phyloP scores from a whole-genome alignment of 371 early-diverging fungal genomes.

The Mortierella sp. region DNA sequence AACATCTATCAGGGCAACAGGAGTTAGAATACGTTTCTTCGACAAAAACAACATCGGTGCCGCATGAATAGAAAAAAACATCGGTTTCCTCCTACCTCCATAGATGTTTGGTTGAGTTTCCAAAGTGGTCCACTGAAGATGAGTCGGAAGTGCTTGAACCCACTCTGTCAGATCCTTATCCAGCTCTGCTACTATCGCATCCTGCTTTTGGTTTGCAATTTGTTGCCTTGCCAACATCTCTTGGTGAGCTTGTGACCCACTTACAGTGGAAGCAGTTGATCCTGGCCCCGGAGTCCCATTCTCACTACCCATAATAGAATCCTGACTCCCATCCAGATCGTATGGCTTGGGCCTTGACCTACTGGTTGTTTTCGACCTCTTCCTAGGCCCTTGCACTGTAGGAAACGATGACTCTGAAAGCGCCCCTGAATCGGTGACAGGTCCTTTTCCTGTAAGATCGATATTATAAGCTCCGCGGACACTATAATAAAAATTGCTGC shows the following conservation, averaged over 20 bases:
- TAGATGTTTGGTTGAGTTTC: slow-evolving; percentile 7
- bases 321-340: not conserved
- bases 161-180: slow-evolving; percentile 18
- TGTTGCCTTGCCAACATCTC: slow-evolving; percentile 16
- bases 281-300: not conserved
- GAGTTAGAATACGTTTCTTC: too few relatives aligned
- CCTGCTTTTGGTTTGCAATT: slow-evolving; percentile 13
- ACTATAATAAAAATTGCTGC: slow-evolving; percentile 1
- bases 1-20: not conserved
- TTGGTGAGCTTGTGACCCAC: not conserved
- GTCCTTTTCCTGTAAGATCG: not conserved
- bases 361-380: slow-evolving; percentile 8
- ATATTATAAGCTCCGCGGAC: not conserved
- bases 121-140: slow-evolving; percentile 10
- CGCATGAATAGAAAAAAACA: not conserved
- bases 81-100: slow-evolving; percentile 3
- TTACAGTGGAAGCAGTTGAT: not conserved
- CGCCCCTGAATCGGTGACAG: not conserved
- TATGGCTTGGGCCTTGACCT: not conserved
- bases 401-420: not conserved
- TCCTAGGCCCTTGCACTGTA: not conserved
- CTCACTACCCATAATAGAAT: not conserved
- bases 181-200: slow-evolving; percentile 6
- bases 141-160: slow-evolving; percentile 18
- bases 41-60: not conserved